Percentiles rank a stretch among this genome's conserved stretches.
phyloP scores from a whole-genome alignment of 371 early-diverging fungal genomes.

The Rhizopus sp. region DNA sequence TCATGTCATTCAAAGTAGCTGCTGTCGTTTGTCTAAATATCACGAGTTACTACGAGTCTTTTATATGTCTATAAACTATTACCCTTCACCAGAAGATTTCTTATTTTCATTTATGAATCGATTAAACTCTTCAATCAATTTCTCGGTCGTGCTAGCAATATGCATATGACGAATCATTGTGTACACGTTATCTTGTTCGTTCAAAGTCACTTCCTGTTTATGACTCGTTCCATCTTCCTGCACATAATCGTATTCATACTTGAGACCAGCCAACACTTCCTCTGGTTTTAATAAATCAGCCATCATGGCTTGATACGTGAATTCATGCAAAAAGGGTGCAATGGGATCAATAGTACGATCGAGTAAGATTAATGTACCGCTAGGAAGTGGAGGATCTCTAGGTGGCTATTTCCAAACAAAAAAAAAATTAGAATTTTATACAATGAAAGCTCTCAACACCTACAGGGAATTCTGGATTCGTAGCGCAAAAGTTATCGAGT shows the following conservation, averaged over 20 bases:
- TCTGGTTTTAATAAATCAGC: slow-evolving; percentile 84
- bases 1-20: slow-evolving; percentile 81
- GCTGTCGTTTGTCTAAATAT: slow-evolving; percentile 49
- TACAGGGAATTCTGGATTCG: slow-evolving; percentile 67
- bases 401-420: slow-evolving; percentile 53
- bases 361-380: slow-evolving; percentile 79
- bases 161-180: slow-evolving; percentile 88
- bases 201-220: slow-evolving; percentile 61
- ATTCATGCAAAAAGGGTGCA: slow-evolving; percentile 90
- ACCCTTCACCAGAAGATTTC: slow-evolving; percentile 47
- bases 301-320: slow-evolving; percentile 94
- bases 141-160: slow-evolving; percentile 88
- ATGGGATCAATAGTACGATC: slow-evolving; percentile 90
- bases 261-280: slow-evolving; percentile 56
- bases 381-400: slow-evolving; percentile 61
- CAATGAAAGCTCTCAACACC: slow-evolving; percentile 1
- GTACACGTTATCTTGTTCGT: slow-evolving; percentile 79
- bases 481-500: slow-evolving; percentile 60
- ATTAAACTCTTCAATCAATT: slow-evolving; percentile 81
- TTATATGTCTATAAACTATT: slow-evolving; percentile 1
- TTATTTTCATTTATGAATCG: slow-evolving; percentile 69
- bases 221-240: slow-evolving; percentile 56
- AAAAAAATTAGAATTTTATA: not conserved
- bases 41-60: too few species aligned
- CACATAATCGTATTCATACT: slow-evolving; percentile 65